Percentiles rank a stretch among this genome's conserved stretches.
phyloP scores from a whole-genome alignment of 306 rosid genomes.

The Lablab purpureus region DNA sequence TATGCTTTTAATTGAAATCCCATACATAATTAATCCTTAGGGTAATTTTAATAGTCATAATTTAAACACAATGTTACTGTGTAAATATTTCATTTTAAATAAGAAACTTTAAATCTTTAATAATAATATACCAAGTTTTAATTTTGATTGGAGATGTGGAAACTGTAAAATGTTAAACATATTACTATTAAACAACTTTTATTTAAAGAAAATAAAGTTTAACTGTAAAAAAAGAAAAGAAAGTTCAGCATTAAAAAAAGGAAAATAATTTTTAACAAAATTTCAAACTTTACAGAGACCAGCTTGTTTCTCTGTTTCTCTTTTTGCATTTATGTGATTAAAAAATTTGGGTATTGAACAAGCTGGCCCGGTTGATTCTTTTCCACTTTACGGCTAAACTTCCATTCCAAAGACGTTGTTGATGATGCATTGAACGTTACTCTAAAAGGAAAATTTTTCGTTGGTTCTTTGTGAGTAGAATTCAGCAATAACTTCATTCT shows the following conservation, averaged over 20 bases:
- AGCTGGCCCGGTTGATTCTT: constrained; percentile 1
- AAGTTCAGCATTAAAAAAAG: too few species aligned
- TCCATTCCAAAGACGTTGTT: background rate
- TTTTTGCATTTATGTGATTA: background rate
- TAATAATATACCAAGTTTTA: background rate
- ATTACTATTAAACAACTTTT: too few species aligned
- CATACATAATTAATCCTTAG: too few species aligned
- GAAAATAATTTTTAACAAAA: background rate
- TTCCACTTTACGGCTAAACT: constrained; percentile 29
- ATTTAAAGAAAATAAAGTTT: too few species aligned
- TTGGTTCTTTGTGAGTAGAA: constrained; percentile 4
- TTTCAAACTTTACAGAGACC: background rate
- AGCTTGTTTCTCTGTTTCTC: background rate
- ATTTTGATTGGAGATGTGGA: too few species aligned
- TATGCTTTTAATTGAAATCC: too few species aligned
- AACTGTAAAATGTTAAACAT: too few species aligned
- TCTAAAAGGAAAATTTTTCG: background rate
- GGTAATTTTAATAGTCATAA: too few species aligned
- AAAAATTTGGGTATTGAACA: background rate
- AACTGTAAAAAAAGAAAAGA: too few species aligned
- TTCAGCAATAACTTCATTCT: constrained; percentile 16
- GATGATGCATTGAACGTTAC: constrained; percentile 32
- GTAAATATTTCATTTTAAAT: too few species aligned
- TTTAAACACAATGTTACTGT: too few species aligned
- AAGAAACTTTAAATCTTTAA: background rate